Evolutionary conservation across 495 filamentous ascomycete genomes (phyloP).

Genomic region (Tuber borchii): DNA sequence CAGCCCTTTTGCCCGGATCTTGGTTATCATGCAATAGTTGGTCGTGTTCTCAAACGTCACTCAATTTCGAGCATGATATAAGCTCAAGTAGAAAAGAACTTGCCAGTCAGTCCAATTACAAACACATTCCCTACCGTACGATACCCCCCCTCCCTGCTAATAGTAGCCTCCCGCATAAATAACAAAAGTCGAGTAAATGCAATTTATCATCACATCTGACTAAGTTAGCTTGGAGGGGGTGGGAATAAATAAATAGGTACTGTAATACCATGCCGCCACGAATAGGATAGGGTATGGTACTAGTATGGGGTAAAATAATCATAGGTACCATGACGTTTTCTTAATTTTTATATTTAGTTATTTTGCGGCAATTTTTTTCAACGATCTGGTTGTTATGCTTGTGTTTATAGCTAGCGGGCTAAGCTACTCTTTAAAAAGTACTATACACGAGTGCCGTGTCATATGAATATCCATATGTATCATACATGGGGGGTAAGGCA

Average conservation of each 20-base stretch:
- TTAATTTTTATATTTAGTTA: neutral
- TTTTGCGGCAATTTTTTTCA: constrained; percentile 1
- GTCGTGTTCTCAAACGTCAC: too few species aligned
- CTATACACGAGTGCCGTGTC: neutral
- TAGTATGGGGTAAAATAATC: neutral
- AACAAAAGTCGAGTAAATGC: neutral
- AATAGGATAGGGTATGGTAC: neutral
- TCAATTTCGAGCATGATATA: too few species aligned
- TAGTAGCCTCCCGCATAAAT: neutral
- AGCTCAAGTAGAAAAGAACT: neutral
- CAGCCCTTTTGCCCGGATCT: too few species aligned
- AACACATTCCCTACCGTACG: neutral
- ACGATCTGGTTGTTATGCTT: neutral
- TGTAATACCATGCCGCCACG: too few species aligned
- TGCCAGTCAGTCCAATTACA: neutral
- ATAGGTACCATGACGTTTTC: neutral
- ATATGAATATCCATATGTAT: neutral
- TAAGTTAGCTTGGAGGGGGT: neutral
- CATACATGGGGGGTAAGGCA: neutral
- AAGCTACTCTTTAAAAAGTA: neutral
- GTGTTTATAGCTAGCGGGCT: neutral
- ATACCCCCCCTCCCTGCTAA: neutral
- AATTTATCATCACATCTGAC: neutral
- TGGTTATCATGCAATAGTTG: too few species aligned
- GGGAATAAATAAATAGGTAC: neutral